phyloP scores from a whole-genome alignment of 306 rosid species.

The Lathyrus aphaca region DNA sequence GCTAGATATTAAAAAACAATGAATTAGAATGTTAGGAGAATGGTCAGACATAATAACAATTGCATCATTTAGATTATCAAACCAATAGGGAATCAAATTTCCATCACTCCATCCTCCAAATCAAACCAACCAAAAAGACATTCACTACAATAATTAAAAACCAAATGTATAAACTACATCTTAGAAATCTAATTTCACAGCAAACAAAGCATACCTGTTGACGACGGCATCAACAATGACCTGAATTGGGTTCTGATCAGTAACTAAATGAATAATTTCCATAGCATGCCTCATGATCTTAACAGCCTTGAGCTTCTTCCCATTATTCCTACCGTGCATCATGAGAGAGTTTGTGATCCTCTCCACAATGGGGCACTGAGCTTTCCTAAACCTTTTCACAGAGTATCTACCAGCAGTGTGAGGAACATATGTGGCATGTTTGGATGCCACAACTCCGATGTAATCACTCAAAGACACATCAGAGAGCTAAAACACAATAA shows the following conservation, averaged over 20 bases:
- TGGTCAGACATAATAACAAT: conserved; percentile 50
- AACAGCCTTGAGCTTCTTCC: conserved; percentile 68
- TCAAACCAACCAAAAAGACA: neutral
- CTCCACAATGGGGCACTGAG: conserved; percentile 71
- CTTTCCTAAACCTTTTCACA: conserved; percentile 60
- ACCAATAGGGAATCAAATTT: conserved; percentile 49
- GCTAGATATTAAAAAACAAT: neutral
- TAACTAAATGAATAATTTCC: conserved; percentile 68
- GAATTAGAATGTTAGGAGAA: conserved; percentile 11
- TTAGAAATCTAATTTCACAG: neutral
- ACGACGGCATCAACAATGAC: conserved; percentile 66
- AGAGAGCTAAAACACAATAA: neutral
- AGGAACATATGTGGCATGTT: conserved; percentile 68
- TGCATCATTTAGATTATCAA: conserved; percentile 52
- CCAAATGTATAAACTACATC: no score
- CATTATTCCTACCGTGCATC: conserved; percentile 75
- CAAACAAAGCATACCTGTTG: conserved; percentile 47
- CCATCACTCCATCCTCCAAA: conserved; percentile 46
- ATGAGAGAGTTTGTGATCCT: conserved; percentile 70
- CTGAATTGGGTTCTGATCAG: conserved; percentile 66
- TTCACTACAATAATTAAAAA: neutral
- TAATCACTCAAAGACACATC: conserved; percentile 61
- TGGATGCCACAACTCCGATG: conserved; percentile 55
- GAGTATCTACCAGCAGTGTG: conserved; percentile 75
- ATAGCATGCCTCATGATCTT: conserved; percentile 60